These are phyloP conservation scores for Nicotiana tabacum DNA, from an alignment of 257 asterid species.

Conservation along the genomic window DNA sequence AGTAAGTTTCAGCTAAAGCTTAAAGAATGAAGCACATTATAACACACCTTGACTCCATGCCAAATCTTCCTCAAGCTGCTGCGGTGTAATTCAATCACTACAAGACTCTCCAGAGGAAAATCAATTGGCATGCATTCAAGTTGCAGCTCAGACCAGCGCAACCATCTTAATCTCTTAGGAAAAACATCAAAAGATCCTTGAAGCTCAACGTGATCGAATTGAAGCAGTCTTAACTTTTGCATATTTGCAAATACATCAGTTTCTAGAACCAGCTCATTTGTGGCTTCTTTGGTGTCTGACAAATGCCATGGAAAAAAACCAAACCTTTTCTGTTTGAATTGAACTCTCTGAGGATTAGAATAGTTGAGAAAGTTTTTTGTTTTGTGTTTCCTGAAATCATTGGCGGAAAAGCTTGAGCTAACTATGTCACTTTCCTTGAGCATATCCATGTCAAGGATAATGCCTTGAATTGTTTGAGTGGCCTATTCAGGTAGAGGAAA, in stretches of 20 bases:
- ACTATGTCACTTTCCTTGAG: neutral
- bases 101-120: constrained; percentile 16
- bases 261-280: neutral
- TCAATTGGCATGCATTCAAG: constrained; percentile 13
- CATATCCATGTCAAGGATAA: constrained; percentile 16
- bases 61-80: constrained; percentile 18
- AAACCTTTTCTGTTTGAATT: neutral
- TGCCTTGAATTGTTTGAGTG: constrained; percentile 15
- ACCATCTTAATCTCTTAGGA: constrained; percentile 20
- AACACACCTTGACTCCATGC: constrained; percentile 16
- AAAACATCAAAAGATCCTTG: constrained; percentile 12
- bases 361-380: neutral
- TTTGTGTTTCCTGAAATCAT: constrained; percentile 6
- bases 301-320: constrained; percentile 5
- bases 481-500: constrained; percentile 14
- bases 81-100: constrained; percentile 18
- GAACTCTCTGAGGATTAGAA: neutral
- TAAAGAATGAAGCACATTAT: neutral
- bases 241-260: constrained; percentile 16
- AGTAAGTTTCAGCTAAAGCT: neutral
- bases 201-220: constrained; percentile 12
- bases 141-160: constrained; percentile 12
- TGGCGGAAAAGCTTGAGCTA: constrained; percentile 1
- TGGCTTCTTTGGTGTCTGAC: constrained; percentile 2
- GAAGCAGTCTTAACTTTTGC: constrained; percentile 18